Evolutionary conservation across 1,284 basidiomycete genomes (phyloP), one percentile per base, ranked within the genome.

Genomic region (Ganoderma lucidum): DNA sequence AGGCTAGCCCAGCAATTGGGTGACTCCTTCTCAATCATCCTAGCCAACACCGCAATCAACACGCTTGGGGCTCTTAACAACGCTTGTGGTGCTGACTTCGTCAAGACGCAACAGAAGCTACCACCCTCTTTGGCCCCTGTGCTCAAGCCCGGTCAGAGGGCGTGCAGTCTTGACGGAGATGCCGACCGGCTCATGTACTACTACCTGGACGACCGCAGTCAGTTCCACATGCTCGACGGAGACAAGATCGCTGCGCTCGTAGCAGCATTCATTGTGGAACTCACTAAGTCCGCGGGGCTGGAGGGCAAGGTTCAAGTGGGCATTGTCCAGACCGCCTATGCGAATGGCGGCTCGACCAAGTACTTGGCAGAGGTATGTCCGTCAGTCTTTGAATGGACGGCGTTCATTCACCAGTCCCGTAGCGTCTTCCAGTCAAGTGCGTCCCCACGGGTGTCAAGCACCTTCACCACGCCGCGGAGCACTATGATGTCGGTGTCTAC

Each of bases 401-500:
- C 30, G 68, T 39, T 59, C 14, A 4, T 58, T 69, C 15, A 70
- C 42, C 53, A 3, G 5, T 37, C 15, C 28, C 65, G 23, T 75
- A 96, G 94, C 90, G 94, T 64, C 87, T 99, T 30, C 97, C 98
- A 42, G 96, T 99, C 28, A 93, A 93, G 75, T 99, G 98, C 81
- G 97, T 98, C 2, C 87, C 96, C 6, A 99, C 98, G 9, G 98
- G 98, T 51, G 98, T 99, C 71, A 99, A 99, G 82, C 94, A 99
- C 80, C 89, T 99, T 62, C 98, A 99, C 79, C 97, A 99, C 80
- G 98, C 97, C 8, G 98, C 98, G 8, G 95, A 97, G 77, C 89
- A 91, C 74, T 99, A 93, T 81, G 91, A 96, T 78, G 89, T 99
- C 73, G 98, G 98, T 37, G 96, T 99, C 60, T 99, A 99, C 84